Conservation (phyloP, 2,329 filamentous ascomycete genomes). For the Diaporthe batatas region DNA sequence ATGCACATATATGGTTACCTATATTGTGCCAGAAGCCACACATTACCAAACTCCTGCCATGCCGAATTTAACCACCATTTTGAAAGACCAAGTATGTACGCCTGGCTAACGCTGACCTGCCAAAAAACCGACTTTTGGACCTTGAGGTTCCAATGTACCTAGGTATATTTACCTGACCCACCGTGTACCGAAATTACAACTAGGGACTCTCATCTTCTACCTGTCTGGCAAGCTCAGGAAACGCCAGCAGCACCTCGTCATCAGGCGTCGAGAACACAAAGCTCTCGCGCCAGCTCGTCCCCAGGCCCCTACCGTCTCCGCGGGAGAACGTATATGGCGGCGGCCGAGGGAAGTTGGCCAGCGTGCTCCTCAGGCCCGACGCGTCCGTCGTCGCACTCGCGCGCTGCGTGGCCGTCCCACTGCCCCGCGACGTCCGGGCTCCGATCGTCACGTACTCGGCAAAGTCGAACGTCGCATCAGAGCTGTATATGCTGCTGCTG, state of each 20-base stretch:
- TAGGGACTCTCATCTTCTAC: neutral
- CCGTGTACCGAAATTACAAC: neutral
- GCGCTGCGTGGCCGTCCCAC: constrained; percentile 42
- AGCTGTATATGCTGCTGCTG: constrained; percentile 20
- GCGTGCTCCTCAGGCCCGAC: constrained; percentile 3
- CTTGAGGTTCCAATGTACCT: neutral
- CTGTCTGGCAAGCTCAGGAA: neutral
- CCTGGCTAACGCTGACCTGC: neutral
- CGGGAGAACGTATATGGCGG: neutral
- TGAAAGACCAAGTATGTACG: neutral
- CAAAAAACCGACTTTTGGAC: neutral
- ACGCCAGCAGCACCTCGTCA: constrained; percentile 25
- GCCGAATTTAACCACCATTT: neutral
- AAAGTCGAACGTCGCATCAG: neutral
- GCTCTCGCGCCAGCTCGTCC: constrained; percentile 11
- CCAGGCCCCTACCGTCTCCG: neutral
- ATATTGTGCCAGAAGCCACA: neutral
- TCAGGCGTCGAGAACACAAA: neutral
- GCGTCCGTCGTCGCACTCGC: constrained; percentile 42
- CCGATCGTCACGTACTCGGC: neutral
- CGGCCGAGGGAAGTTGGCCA: constrained; percentile 10
- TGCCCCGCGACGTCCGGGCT: neutral
- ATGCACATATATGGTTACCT: neutral
- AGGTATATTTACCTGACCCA: neutral
- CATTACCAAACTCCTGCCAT: neutral